phyloP scores from a whole-genome alignment of 2,329 filamentous ascomycete species.

The Emmonsia crescens region DNA sequence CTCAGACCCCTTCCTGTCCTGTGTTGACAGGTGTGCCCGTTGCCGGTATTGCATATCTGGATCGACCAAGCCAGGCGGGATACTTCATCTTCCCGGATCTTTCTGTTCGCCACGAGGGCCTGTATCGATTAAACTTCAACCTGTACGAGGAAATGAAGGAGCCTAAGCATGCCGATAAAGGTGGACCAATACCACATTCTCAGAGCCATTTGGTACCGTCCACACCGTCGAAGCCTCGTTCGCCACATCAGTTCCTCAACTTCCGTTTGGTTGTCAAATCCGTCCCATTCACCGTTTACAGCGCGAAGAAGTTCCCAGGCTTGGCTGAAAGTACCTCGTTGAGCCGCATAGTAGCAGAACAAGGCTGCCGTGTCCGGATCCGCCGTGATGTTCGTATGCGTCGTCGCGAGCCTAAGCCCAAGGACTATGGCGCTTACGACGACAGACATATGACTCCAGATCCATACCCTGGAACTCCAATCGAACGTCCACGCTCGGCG shows the following conservation, averaged over 20 bases:
- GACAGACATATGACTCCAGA: conserved; percentile 43
- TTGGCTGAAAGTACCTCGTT: conserved; percentile 78
- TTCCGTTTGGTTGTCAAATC: conserved; percentile 89
- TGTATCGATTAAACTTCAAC: conserved; percentile 83
- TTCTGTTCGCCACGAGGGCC: conserved; percentile 89
- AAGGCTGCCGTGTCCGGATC: conserved; percentile 93
- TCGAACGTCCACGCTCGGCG: conserved; percentile 48
- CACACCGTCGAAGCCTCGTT: conserved; percentile 29
- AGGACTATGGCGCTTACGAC: conserved; percentile 52
- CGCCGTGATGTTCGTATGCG: conserved; percentile 89
- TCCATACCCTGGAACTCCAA: conserved; percentile 34
- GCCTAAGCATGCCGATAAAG: conserved; percentile 60
- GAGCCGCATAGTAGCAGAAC: conserved; percentile 85
- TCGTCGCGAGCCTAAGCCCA: conserved; percentile 62
- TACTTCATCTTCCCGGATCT: conserved; percentile 98
- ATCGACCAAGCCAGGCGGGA: conserved; percentile 65
- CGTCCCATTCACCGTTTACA: conserved; percentile 74
- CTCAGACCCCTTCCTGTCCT: conserved; percentile 57
- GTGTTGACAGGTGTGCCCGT: conserved; percentile 91
- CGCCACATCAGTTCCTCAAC: conserved; percentile 53
- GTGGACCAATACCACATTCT: conserved; percentile 32
- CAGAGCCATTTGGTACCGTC: conserved; percentile 16
- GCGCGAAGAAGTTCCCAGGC: conserved; percentile 97
- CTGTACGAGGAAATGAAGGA: conserved; percentile 92
- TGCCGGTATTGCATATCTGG: conserved; percentile 90